Evolutionary conservation across 371 early-diverging fungal species (phyloP).

Genomic region (Batrachochytrium dendrobatidis): DNA sequence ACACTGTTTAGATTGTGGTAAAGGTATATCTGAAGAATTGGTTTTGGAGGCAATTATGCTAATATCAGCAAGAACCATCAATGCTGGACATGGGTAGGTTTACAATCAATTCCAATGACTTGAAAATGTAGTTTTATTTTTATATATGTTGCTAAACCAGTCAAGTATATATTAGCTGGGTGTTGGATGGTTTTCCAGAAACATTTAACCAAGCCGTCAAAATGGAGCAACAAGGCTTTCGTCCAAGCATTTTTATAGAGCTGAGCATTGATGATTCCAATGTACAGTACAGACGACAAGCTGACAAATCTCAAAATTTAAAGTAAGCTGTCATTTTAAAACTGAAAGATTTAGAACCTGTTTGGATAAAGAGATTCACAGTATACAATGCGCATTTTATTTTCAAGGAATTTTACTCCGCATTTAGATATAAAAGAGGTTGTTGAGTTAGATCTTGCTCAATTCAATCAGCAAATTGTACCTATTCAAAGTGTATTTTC

Average conservation of each 20-base stretch:
- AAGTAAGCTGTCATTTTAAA: too few species aligned
- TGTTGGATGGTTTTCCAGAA: constrained; percentile 42
- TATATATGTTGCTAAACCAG: not conserved
- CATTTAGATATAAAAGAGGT: constrained; percentile 17
- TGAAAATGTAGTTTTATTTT: too few species aligned
- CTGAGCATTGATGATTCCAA: constrained; percentile 18
- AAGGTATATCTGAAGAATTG: constrained; percentile 21
- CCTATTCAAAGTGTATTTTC: constrained; percentile 15
- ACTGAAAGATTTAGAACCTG: too few species aligned
- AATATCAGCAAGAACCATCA: constrained; percentile 27
- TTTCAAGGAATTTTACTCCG: not conserved
- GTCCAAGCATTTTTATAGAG: constrained; percentile 34
- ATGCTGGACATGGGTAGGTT: constrained; percentile 28
- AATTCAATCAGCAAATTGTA: constrained; percentile 12
- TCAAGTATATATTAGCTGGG: constrained; percentile 21
- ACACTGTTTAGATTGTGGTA: constrained; percentile 19
- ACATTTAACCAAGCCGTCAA: constrained; percentile 26
- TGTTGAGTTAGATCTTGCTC: constrained; percentile 6
- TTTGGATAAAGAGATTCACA: too few species aligned
- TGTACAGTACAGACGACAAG: constrained; percentile 12
- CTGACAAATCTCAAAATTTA: too few species aligned
- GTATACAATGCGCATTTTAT: too few species aligned
- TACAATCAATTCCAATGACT: too few species aligned
- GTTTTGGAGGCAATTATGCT: constrained; percentile 26
- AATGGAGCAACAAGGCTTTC: constrained; percentile 29